Evolutionary conservation across 2,329 filamentous ascomycete species (phyloP).

Genomic region (Sphaceloma murrayae): DNA sequence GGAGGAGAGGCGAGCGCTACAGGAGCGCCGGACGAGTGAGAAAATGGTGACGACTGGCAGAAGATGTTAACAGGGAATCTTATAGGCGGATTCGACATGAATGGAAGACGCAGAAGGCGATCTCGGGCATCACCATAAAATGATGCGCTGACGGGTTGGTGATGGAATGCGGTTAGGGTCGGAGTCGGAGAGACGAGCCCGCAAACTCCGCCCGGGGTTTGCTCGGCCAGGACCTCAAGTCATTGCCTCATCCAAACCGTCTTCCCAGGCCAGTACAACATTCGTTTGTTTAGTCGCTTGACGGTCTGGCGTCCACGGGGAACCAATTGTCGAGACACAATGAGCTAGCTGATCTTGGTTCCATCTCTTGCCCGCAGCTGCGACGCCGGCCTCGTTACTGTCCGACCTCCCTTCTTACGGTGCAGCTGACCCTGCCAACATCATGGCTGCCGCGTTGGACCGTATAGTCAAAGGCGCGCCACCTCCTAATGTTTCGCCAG

Average conservation of each 20-base stretch:
- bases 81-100: neutral
- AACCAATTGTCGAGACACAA: neutral
- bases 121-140: conserved; percentile 11
- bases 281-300: neutral
- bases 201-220: conserved; percentile 5
- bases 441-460: conserved; percentile 47
- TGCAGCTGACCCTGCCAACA: neutral
- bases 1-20: too few relatives aligned
- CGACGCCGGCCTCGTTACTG: conserved; percentile 7
- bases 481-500: conserved; percentile 46
- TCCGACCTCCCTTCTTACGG: neutral
- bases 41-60: conserved; percentile 9
- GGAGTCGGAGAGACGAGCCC: neutral
- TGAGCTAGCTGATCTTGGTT: neutral
- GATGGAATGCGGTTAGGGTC: conserved; percentile 10
- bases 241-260: too few relatives aligned
- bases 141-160: neutral
- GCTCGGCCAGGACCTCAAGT: conserved; percentile 10
- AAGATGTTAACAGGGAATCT: neutral
- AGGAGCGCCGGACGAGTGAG: conserved; percentile 13
- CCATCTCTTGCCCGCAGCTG: neutral
- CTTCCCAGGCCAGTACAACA: neutral
- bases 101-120: neutral
- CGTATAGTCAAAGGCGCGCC: conserved; percentile 88
- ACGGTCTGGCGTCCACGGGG: too few relatives aligned